These are phyloP conservation scores for Barnettozyma siamensis DNA, from an alignment of 805 yeast species.

Conservation along the genomic window DNA sequence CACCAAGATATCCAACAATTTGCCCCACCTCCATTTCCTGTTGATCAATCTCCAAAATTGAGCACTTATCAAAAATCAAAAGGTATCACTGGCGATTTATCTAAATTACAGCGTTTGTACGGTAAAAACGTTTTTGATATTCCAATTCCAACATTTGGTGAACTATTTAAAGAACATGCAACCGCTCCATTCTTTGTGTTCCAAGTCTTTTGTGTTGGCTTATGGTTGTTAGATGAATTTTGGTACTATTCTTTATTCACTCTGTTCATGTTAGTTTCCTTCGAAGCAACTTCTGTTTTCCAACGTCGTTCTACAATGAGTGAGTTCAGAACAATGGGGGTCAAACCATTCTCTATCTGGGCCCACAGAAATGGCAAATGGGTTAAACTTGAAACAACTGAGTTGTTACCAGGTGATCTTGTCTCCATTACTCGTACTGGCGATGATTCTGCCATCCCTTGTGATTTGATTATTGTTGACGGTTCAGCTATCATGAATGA, in stretches of 20 bases:
- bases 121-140: constrained; percentile 90
- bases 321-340: constrained; percentile 96
- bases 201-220: constrained; percentile 90
- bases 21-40: constrained; percentile 71
- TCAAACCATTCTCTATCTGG: constrained; percentile 79
- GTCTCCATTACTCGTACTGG: constrained; percentile 83
- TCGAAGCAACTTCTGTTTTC: constrained; percentile 91
- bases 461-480: constrained; percentile 79
- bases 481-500: constrained; percentile 96
- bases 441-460: constrained; percentile 90
- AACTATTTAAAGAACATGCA: constrained; percentile 93
- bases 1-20: constrained; percentile 49
- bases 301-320: constrained; percentile 93
- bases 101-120: constrained; percentile 49
- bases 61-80: constrained; percentile 46
- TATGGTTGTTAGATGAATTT: constrained; percentile 94
- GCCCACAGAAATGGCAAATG: constrained; percentile 69
- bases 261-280: constrained; percentile 83
- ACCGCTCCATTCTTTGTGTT: constrained; percentile 97
- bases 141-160: constrained; percentile 88
- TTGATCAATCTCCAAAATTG: constrained; percentile 54
- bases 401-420: constrained; percentile 85
- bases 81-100: constrained; percentile 53
- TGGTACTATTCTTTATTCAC: constrained; percentile 95
- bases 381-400: constrained; percentile 63